phyloP scores from a whole-genome alignment of 805 yeast species.

The Wickerhamiella sergipiensis region DNA sequence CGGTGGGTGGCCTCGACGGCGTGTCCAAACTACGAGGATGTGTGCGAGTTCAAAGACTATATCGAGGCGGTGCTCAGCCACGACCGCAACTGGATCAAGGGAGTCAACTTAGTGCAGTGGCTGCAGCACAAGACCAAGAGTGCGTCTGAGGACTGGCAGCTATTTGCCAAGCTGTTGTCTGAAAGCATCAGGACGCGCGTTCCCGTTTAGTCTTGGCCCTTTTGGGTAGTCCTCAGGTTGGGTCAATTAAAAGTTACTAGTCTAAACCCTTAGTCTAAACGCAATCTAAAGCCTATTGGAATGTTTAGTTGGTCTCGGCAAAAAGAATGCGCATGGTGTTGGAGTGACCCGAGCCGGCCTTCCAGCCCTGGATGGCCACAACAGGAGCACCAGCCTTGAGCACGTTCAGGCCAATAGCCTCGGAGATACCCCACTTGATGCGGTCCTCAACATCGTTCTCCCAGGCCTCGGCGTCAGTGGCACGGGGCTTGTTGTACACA shows the following conservation, averaged over 20 bases:
- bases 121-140: constrained; percentile 5
- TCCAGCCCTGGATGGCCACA: constrained; percentile 97
- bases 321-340: constrained; percentile 79
- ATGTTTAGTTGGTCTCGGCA: not conserved
- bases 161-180: not conserved
- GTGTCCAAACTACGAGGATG: constrained; percentile 32
- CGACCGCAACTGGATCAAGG: constrained; percentile 20
- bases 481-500: constrained; percentile 52
- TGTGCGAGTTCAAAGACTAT: constrained; percentile 26
- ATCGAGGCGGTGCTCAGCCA: constrained; percentile 20
- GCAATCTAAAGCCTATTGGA: not conserved
- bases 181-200: not conserved
- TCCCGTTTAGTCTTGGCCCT: no score
- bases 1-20: constrained; percentile 25
- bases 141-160: constrained; percentile 2
- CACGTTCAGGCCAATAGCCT: constrained; percentile 78
- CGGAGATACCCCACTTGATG: constrained; percentile 81
- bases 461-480: constrained; percentile 59
- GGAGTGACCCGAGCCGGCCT: constrained; percentile 97
- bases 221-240: no score
- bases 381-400: constrained; percentile 76
- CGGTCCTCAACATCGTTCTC: constrained; percentile 91
- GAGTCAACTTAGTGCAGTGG: constrained; percentile 13
- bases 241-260: not conserved
- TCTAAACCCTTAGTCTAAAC: not conserved